Evolutionary conservation across 345 rosid genomes (phyloP).

Genomic region (Psidium guajava): DNA sequence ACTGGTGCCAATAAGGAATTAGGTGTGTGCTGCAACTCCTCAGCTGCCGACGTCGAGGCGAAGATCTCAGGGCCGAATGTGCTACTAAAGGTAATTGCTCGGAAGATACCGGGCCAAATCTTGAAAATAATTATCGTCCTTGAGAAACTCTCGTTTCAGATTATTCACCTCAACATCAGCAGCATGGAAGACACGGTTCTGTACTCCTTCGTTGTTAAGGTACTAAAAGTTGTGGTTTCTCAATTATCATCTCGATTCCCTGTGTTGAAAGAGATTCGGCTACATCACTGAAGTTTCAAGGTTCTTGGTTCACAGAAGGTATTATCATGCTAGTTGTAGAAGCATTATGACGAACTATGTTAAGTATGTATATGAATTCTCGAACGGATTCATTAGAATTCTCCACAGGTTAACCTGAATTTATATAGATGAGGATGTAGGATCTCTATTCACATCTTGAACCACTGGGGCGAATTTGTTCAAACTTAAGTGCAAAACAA

Average conservation of each 20-base stretch:
- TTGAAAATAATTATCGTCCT: constrained; percentile 57
- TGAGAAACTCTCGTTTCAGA: constrained; percentile 70
- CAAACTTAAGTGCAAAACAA: not conserved
- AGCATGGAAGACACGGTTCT: constrained; percentile 91
- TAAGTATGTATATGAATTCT: not conserved
- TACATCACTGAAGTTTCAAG: not conserved
- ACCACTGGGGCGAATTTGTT: not conserved
- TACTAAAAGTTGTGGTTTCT: constrained; percentile 7
- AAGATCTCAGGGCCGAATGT: constrained; percentile 82
- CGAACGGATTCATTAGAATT: not conserved
- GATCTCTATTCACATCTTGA: not conserved
- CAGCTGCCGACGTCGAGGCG: constrained; percentile 86
- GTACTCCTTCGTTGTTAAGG: constrained; percentile 80
- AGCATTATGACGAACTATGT: not conserved
- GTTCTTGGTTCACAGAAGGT: not conserved
- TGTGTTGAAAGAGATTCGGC: not conserved
- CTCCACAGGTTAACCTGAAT: not conserved
- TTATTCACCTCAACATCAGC: constrained; percentile 76
- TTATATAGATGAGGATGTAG: not conserved
- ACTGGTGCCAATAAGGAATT: constrained; percentile 3
- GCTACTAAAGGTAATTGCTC: constrained; percentile 46
- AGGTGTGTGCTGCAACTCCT: constrained; percentile 69
- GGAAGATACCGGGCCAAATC: constrained; percentile 50
- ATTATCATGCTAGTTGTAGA: not conserved
- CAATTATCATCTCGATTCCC: not conserved